Evolutionary conservation across 768 basidiomycete genomes (phyloP).

Genomic region (Porpolomopsis calyptriformis): DNA sequence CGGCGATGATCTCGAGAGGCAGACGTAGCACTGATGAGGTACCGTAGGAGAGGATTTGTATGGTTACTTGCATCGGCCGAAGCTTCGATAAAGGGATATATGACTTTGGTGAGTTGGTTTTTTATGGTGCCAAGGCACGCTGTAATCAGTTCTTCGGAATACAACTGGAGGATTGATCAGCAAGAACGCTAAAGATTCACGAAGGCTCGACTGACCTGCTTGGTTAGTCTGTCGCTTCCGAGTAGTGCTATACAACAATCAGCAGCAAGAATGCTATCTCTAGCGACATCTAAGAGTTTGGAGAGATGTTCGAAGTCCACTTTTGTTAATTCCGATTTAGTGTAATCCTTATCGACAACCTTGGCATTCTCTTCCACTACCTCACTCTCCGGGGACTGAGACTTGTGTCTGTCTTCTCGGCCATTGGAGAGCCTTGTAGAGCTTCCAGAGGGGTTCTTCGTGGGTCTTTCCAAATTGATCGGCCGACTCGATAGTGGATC

Average conservation of each 20-base stretch:
- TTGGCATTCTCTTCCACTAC: conserved; percentile 20
- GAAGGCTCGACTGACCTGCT: conserved; percentile 50
- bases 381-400: conserved; percentile 31
- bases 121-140: conserved; percentile 68
- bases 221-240: conserved; percentile 67
- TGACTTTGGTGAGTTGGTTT: conserved; percentile 63
- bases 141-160: conserved; percentile 89
- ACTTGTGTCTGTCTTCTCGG: conserved; percentile 32
- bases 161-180: conserved; percentile 42
- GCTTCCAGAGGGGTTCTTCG: conserved; percentile 26
- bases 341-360: conserved; percentile 15
- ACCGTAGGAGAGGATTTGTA: conserved; percentile 39
- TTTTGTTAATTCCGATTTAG: conserved; percentile 27
- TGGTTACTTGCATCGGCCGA: conserved; percentile 31
- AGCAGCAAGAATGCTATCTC: conserved; percentile 70
- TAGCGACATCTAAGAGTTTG: conserved; percentile 45
- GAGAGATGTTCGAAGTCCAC: conserved; percentile 41
- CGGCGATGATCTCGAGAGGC: conserved; percentile 29
- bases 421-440: conserved; percentile 26
- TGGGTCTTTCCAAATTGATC: conserved; percentile 39
- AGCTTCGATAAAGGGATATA: conserved; percentile 83
- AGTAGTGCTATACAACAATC: conserved; percentile 76
- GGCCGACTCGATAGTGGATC: conserved; percentile 44
- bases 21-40: conserved; percentile 36
- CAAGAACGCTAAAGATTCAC: background rate